Evolutionary conservation across 1,284 basidiomycete species (phyloP).

Genomic region (Vanrija sp.): DNA sequence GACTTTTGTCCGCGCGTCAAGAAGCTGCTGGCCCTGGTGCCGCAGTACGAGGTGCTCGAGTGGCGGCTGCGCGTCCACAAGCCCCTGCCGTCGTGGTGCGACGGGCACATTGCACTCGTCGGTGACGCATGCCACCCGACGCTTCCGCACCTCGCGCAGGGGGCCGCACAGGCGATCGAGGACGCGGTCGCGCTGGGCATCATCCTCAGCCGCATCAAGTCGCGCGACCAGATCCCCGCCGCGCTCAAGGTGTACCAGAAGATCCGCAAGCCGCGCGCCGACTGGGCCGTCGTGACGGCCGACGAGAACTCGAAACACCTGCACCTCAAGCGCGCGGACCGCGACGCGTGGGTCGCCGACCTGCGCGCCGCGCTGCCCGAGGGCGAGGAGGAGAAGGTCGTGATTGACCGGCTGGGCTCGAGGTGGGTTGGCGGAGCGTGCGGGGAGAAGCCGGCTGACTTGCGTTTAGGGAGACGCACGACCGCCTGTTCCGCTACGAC

Average conservation of each 20-base stretch:
- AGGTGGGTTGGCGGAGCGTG: neutral
- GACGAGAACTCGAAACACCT: slow-evolving; percentile 42
- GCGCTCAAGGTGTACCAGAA: slow-evolving; percentile 43
- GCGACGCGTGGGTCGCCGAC: slow-evolving; percentile 24
- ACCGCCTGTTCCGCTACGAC: slow-evolving; percentile 21
- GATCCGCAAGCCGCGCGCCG: slow-evolving; percentile 45
- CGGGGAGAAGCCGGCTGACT: neutral
- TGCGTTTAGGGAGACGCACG: slow-evolving; percentile 12
- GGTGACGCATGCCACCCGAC: slow-evolving; percentile 42
- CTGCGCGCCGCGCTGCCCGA: slow-evolving; percentile 21
- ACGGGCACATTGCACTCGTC: slow-evolving; percentile 29
- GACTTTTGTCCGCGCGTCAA: slow-evolving; percentile 42
- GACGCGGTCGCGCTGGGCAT: slow-evolving; percentile 44
- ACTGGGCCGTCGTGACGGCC: slow-evolving; percentile 40
- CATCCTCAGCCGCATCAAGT: slow-evolving; percentile 37
- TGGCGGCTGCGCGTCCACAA: slow-evolving; percentile 46
- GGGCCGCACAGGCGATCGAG: slow-evolving; percentile 48
- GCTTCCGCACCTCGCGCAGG: slow-evolving; percentile 41
- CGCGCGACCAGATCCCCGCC: slow-evolving; percentile 37
- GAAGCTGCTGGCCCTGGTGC: slow-evolving; percentile 39
- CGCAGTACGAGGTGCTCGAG: slow-evolving; percentile 42
- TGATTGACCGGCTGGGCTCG: slow-evolving; percentile 49
- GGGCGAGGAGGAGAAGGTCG: slow-evolving; percentile 19
- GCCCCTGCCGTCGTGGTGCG: slow-evolving; percentile 40
- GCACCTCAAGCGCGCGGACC: slow-evolving; percentile 30